Conservation (phyloP, 2,329 filamentous ascomycete genomes). For the Aaosphaeria arxii region DNA sequence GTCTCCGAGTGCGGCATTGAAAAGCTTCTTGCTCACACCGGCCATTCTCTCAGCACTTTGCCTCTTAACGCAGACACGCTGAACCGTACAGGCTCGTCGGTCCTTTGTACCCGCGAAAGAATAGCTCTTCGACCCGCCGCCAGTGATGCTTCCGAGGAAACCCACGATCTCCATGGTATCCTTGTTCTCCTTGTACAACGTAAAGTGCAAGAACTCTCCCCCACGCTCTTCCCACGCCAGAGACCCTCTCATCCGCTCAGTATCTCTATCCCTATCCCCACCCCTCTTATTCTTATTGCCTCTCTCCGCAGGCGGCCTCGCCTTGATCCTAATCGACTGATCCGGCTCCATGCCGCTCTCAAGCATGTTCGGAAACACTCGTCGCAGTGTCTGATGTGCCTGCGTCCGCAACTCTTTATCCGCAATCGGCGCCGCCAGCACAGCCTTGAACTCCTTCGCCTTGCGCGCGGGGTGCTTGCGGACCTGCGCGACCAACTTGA, state of each 20-base stretch:
- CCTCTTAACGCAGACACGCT: conserved; percentile 69
- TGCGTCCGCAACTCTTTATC: conserved; percentile 62
- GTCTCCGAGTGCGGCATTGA: conserved; percentile 68
- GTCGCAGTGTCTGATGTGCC: conserved; percentile 67
- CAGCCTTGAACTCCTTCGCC: conserved; percentile 52
- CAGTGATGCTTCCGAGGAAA: conserved; percentile 71
- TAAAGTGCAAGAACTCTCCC: conserved; percentile 87
- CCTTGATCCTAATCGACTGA: conserved; percentile 61
- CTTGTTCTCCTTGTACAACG: conserved; percentile 93
- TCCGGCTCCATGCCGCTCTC: conserved; percentile 75
- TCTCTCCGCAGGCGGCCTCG: conserved; percentile 38
- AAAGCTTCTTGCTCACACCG: conserved; percentile 58
- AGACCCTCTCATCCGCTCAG: conserved; percentile 24
- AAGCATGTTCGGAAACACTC: conserved; percentile 73
- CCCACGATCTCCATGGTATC: conserved; percentile 90
- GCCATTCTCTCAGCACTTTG: conserved; percentile 63
- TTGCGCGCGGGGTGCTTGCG: conserved; percentile 54
- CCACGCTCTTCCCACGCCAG: conserved; percentile 63
- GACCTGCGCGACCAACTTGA: conserved; percentile 55
- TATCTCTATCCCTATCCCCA: conserved; percentile 21
- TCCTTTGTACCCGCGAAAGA: conserved; percentile 91
- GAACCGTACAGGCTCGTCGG: conserved; percentile 78
- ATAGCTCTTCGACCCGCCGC: conserved; percentile 65
- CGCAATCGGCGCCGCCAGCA: conserved; percentile 54
- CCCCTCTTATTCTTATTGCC: conserved; percentile 22